Evolutionary conservation across 805 yeast species (phyloP), one percentile per base, ranked within the genome.

Genomic region (Kurtzmaniella fragi): DNA sequence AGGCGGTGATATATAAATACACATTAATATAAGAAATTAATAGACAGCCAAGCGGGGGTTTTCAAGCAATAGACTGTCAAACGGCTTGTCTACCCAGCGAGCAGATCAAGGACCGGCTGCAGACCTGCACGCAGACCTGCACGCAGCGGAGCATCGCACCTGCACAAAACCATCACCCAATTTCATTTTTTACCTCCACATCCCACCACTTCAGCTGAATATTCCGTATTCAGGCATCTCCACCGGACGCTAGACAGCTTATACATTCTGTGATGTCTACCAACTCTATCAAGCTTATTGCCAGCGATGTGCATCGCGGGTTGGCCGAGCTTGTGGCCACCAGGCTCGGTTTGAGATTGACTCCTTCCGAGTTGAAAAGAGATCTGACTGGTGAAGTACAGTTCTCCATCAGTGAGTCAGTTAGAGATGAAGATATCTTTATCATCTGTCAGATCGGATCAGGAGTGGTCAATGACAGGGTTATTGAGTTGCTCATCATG

Each of bases 341-440:
- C 42, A 69, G 82, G 35, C 62, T 82, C 25, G 86, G 87, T 7
- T 54, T 78, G 34, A 70, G 71, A 31, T 63, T 80, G 37, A 78
- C 84, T 16, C 83, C 84, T 32, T 75, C 79, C 39, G 78, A 77
- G 45, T 58, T 82, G 51, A 78, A 78, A 47, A 68, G 86, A 51
- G 85, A 80, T 46, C 75, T 83, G 6, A 80, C 80, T 42, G 82
- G 82, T 12, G 95, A 85, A 56, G 85, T 82, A 14, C 79, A 84
- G 28, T 82, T 84, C 51, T 77, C 88, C 25, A 82, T 88, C 42
- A 90, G 88, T 27, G 96, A 88, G 56, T 80, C 91, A 28, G 84
- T 88, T 17, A 77, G 96, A 62, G 96, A 89, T 55, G 95, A 89
- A 56, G 96, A 88, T 52, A 90, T 86, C 9, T 86, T 79, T 56